Percentiles rank a stretch among this genome's conserved stretches.
These are phyloP conservation scores for Backusella macrospora DNA, from an alignment of 192 early-diverging fungal species.

Conservation along the genomic window DNA sequence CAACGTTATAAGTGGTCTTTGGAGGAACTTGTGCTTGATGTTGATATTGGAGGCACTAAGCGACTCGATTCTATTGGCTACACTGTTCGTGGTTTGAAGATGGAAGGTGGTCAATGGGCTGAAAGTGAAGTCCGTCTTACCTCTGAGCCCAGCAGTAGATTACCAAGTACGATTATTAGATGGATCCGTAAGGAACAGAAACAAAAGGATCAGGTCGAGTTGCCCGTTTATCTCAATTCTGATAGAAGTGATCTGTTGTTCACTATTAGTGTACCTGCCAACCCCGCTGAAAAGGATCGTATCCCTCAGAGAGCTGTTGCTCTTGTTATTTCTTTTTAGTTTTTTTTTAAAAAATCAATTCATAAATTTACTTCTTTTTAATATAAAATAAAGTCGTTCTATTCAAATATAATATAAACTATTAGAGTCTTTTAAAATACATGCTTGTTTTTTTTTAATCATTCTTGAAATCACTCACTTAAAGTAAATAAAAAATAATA, in stretches of 20 bases:
- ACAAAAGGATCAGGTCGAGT: slow-evolving; percentile 12
- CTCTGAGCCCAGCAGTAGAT: slow-evolving; percentile 32
- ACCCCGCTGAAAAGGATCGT: slow-evolving; percentile 40
- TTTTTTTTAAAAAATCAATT: no score
- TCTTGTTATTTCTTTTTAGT: slow-evolving; percentile 46
- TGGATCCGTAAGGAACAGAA: slow-evolving; percentile 42
- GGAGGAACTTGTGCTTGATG: slow-evolving; percentile 72
- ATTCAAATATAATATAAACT: no score
- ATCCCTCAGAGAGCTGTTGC: slow-evolving; percentile 64
- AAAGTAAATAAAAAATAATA: no score
- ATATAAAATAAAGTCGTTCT: no score
- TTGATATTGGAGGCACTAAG: slow-evolving; percentile 39
- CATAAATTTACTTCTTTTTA: no score
- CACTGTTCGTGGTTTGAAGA: slow-evolving; percentile 39
- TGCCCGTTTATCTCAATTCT: slow-evolving; percentile 71
- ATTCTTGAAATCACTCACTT: no score
- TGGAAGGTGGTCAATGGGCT: slow-evolving; percentile 57
- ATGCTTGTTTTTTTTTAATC: no score
- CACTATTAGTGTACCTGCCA: slow-evolving; percentile 42
- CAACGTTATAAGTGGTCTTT: slow-evolving; percentile 75
- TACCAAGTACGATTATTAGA: slow-evolving; percentile 39
- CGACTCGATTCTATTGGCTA: slow-evolving; percentile 31
- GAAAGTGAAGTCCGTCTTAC: slow-evolving; percentile 38
- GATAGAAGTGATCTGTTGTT: slow-evolving; percentile 67
- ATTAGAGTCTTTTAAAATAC: no score